Base-by-base conservation (phyloP, 257 asterid genomes). In the Nicotiana obtusifolia region DNA sequence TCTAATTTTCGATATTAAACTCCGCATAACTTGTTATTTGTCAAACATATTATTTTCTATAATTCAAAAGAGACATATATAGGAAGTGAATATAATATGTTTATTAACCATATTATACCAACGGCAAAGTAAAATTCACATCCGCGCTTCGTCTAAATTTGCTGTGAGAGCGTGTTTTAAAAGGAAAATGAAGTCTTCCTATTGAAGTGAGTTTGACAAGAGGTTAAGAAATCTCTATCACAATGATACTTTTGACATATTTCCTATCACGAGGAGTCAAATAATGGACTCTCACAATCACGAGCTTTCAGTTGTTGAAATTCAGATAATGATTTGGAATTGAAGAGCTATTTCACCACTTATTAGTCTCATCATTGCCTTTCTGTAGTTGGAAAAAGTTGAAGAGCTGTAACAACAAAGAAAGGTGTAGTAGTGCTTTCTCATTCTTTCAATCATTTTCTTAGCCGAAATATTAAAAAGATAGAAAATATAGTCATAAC, bases 401-500 rank as follows among this genome's bases (percentile, higher is more conserved):
- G 79, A 44, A 22, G 22, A 16, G 15, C 60, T 54, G 22, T 5
- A 15, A 54, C 26, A 71, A 47, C 8, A 2, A 44, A 22, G 33
- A 75, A 75, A 56, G n/a, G 56, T 24, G 79, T 7, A 15, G 30
- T 49, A 24, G 41, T 75, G 41, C 60, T 75, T 75, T 75, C 78
- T 71, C 79, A 49, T 75, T 49, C 62, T 75, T 15, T 75, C 80
- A 75, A 75, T 75, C 80, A 49, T 75, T 75, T 24, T 75, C 62
- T 24, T 15, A 47, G 79, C 59, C 62, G 62, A 49, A 75, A 71
- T 10, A 7, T 22, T 15, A 3, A 5, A 71, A 44, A 20, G 60
- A 44, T 71, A 22, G 22, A 20, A 71, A 20, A 20, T 41, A 28
- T 14, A 22, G 79, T 47, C 78, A 10, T 10, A 22, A 30, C n/a